phyloP scores from a whole-genome alignment of 805 yeast genomes.

The Metschnikowia arizonensis region DNA sequence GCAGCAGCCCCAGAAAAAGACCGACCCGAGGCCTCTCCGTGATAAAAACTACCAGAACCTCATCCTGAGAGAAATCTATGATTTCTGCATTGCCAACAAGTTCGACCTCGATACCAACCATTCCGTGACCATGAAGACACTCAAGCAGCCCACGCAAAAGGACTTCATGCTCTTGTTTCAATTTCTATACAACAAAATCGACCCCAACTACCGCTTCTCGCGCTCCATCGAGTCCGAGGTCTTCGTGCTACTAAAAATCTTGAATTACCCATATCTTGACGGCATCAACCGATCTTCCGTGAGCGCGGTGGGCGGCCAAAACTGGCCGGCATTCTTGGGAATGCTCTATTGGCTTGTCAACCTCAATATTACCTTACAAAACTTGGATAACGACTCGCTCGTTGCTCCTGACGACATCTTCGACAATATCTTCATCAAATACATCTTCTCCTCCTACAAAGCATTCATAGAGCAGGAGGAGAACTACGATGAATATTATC shows the following conservation, averaged over 20 bases:
- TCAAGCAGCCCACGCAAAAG: slow-evolving; percentile 79
- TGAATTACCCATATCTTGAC: slow-evolving; percentile 78
- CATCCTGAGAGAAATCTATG: slow-evolving; percentile 64
- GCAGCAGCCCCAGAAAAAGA: not conserved
- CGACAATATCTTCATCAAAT: slow-evolving; percentile 53
- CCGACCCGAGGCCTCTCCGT: slow-evolving; percentile 74
- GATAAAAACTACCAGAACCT: slow-evolving; percentile 64
- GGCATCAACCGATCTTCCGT: slow-evolving; percentile 79
- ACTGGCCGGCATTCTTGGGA: slow-evolving; percentile 81
- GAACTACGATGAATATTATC: slow-evolving; percentile 51
- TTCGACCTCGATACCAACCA: slow-evolving; percentile 76
- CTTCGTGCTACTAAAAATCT: slow-evolving; percentile 55
- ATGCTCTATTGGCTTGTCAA: slow-evolving; percentile 79
- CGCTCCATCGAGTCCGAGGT: slow-evolving; percentile 74
- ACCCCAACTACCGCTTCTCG: slow-evolving; percentile 71
- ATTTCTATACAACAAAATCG: slow-evolving; percentile 71
- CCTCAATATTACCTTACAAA: slow-evolving; percentile 37
- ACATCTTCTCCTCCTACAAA: slow-evolving; percentile 62
- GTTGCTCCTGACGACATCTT: slow-evolving; percentile 41
- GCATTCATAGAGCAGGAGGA: slow-evolving; percentile 63
- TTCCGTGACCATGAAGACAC: slow-evolving; percentile 58
- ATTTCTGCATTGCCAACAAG: slow-evolving; percentile 56
- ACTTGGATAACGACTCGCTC: slow-evolving; percentile 25
- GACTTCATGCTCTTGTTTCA: slow-evolving; percentile 76
- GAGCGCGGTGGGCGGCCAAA: slow-evolving; percentile 86